These are phyloP conservation scores for Lipomyces anomalus DNA, from an alignment of 805 yeast species.

Conservation along the genomic window DNA sequence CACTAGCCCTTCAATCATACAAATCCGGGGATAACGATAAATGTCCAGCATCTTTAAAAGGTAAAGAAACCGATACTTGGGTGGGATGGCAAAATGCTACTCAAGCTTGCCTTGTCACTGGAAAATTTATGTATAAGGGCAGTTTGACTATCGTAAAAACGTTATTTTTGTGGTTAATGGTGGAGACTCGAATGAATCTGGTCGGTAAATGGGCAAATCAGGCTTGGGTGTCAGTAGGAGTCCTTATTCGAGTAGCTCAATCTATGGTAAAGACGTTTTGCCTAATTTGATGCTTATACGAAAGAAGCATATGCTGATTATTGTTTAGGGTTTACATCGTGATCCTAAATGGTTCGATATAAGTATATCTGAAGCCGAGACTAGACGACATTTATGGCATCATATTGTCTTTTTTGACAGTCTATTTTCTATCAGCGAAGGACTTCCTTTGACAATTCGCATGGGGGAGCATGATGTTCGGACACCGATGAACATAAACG, in stretches of 20 bases:
- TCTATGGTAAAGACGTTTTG: constrained; percentile 30
- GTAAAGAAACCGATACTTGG: constrained; percentile 25
- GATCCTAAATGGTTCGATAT: constrained; percentile 34
- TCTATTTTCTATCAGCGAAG: constrained; percentile 28
- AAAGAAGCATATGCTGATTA: neutral
- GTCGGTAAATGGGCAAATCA: constrained; percentile 25
- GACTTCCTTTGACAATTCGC: constrained; percentile 30
- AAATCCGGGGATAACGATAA: constrained; percentile 18
- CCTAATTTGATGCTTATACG: neutral
- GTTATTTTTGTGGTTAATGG: constrained; percentile 30
- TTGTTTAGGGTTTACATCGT: constrained; percentile 31
- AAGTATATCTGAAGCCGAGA: constrained; percentile 31
- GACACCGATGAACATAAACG: constrained; percentile 27
- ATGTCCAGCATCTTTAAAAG: constrained; percentile 24
- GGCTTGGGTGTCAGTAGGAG: constrained; percentile 30
- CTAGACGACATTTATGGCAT: constrained; percentile 30
- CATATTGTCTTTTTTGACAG: constrained; percentile 26
- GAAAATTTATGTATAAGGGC: constrained; percentile 30
- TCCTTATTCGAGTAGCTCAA: constrained; percentile 30
- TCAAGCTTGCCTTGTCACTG: constrained; percentile 31
- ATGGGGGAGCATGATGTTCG: constrained; percentile 29
- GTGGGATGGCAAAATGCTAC: constrained; percentile 29
- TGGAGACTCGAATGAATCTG: constrained; percentile 22
- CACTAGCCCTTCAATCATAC: constrained; percentile 29
- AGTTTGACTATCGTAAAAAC: constrained; percentile 30